Conservation (phyloP, 129 eudicot genomes). For the Silybum marianum region DNA sequence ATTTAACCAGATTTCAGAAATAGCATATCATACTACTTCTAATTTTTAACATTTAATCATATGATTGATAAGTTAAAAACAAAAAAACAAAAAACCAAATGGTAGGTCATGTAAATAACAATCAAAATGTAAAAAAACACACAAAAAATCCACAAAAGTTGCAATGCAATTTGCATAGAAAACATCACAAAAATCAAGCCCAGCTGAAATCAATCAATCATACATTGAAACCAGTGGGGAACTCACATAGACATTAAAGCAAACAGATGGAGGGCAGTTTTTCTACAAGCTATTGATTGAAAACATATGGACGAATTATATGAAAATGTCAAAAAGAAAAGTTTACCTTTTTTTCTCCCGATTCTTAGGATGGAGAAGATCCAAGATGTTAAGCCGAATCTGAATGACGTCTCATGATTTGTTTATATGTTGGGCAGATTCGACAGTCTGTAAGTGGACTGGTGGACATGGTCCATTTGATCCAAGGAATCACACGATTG, state of each 20-base stretch:
- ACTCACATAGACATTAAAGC: constrained; percentile 3
- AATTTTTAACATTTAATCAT: not conserved
- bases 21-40: not conserved
- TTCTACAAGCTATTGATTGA: not conserved
- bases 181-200: not conserved
- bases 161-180: not conserved
- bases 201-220: not conserved
- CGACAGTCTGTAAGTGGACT: not conserved
- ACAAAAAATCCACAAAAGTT: not conserved
- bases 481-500: not conserved
- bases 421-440: not conserved
- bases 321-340: not conserved
- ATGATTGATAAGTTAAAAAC: not conserved
- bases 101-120: not conserved
- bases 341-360: not conserved
- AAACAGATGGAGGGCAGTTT: not conserved
- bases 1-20: constrained; percentile 14
- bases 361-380: constrained; percentile 25
- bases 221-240: not conserved
- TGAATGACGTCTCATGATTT: constrained; percentile 18
- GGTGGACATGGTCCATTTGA: not conserved
- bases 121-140: not conserved
- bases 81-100: not conserved
- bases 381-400: constrained; percentile 21
- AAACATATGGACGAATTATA: not conserved